Evolutionary conservation across 2,329 filamentous ascomycete genomes (phyloP), one percentile per base, ranked within the genome.

Genomic region (Trichoderma gracile): DNA sequence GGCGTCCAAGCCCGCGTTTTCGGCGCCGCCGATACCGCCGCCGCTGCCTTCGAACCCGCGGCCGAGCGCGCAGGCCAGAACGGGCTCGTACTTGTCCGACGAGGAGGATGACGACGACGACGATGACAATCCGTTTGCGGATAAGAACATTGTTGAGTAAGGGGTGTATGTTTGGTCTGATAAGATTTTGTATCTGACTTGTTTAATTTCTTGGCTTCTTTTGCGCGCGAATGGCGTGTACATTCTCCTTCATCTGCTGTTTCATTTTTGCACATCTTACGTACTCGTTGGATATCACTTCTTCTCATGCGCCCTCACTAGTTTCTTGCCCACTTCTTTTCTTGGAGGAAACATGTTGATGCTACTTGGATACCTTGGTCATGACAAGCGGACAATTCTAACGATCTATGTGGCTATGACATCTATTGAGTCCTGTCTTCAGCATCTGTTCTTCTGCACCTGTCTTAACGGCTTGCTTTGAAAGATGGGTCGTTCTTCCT

Each of bases 121-220:
- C n/a, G n/a, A 93, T n/a, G 85, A 95, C 68, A 86, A 96, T 73
- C 93, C 93, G 0, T 97, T 97, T 75, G 91, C 90, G 4, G 92
- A 97, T 74, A 85, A 85, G 47, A 93, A 96, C 73, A 90, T 87
- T 5, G 82, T 91, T 52, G 49, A 52, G 42, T 53, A 23, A 60
- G 10, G 3, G 2, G 33, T 4, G 9, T 10, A 38, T 14, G 33
- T 38, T 12, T 12, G 33, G 8, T 9, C 4, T 2, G 5, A 12
- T 4, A 12, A 33, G 10, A 3, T 38, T 8, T 56, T 27, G 40
- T 10, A 30, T 40, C 21, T 14, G 4, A 3, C 15, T 12, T 3
- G 43, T n/a, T n/a, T n/a, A 1, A 10, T 40, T 23, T 59, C 3
- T 49, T 15, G 2, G 1, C 40, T 47, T 40, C 33, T 33, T 54